Base-by-base conservation (phyloP, 495 filamentous ascomycete genomes). In the Bacidia gigantensis region DNA sequence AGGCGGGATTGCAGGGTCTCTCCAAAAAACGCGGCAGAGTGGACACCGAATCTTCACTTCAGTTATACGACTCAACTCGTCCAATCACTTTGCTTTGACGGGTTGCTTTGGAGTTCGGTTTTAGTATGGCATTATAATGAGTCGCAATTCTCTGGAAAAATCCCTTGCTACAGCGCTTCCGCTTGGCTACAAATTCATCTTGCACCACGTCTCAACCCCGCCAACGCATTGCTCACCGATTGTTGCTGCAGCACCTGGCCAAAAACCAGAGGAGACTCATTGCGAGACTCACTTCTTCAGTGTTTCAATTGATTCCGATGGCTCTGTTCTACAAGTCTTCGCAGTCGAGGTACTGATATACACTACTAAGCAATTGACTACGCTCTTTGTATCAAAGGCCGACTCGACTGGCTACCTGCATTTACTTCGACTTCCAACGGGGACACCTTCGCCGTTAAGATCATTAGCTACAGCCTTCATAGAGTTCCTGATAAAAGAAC, bases 381-480 rank as follows among this genome's bases (percentile, higher is more conserved):
- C 82, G 32, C 76, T 97, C 29, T 99, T 97, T 67, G 82, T 99
- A 35, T 89, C 87, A 51, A 99, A 99, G 68, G 92, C 92, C 46
- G 92, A 99, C 66, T 95, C 90, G 14, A 95, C 89, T 1, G 92
- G 92, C 44, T 90, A 86, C 58, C 67, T 95, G 23, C 72, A 84
- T 60, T 69, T 82, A 0, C 73, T 88, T 35, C 66, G 75, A 25
- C 62, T 82, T 0, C 70, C 76, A 2, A 69, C 73, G 43, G 75
- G 76, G 17, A 77, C 77, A 3, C 76, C 81, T 1, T 95, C 88
- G 1, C 79, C 86, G 0, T 71, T 95, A 25, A 78, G 80, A 61
- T 68, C 79, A 14, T 73, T 95, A 46, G 79, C 79, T 29, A 76
- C 79, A 20, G 78, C 80, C 9, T 96, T 97, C 61, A 68, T 99